phyloP scores from a whole-genome alignment of 129 eudicot genomes.

The Ambrosia trifida region DNA sequence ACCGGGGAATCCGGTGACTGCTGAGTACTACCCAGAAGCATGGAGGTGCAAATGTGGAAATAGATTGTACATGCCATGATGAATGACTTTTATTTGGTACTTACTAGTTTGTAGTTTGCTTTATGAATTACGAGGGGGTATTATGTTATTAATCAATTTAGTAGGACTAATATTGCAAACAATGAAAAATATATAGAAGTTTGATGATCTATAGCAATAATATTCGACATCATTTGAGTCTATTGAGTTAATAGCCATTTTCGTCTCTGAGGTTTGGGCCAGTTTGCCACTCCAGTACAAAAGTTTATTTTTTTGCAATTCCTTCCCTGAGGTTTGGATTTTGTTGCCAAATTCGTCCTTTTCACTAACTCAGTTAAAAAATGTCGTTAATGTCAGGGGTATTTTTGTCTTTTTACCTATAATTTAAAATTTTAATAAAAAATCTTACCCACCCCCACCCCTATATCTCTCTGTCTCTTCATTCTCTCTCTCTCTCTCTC shows the following conservation, averaged over 20 bases:
- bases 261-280: too few relatives aligned
- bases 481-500: background rate
- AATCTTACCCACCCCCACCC: too few relatives aligned
- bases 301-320: too few relatives aligned
- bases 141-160: slow-evolving; percentile 31
- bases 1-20: slow-evolving; percentile 64
- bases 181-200: slow-evolving; percentile 25
- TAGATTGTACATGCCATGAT: slow-evolving; percentile 73
- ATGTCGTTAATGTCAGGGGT: too few relatives aligned
- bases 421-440: too few relatives aligned
- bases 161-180: slow-evolving; percentile 22
- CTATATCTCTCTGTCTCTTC: too few relatives aligned
- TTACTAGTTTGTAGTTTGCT: slow-evolving; percentile 25
- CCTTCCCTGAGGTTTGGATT: too few relatives aligned
- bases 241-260: too few relatives aligned
- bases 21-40: slow-evolving; percentile 92
- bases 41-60: slow-evolving; percentile 96
- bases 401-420: too few relatives aligned
- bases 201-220: slow-evolving; percentile 21
- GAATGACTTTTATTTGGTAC: slow-evolving; percentile 24
- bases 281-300: too few relatives aligned
- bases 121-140: slow-evolving; percentile 25
- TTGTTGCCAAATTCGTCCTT: too few relatives aligned
- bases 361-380: too few relatives aligned
- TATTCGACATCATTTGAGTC: background rate